Percentiles rank a stretch among this genome's conserved stretches.
These are phyloP conservation scores for Pulveroboletus ravenelii DNA, from an alignment of 768 basidiomycete species.

Conservation along the genomic window DNA sequence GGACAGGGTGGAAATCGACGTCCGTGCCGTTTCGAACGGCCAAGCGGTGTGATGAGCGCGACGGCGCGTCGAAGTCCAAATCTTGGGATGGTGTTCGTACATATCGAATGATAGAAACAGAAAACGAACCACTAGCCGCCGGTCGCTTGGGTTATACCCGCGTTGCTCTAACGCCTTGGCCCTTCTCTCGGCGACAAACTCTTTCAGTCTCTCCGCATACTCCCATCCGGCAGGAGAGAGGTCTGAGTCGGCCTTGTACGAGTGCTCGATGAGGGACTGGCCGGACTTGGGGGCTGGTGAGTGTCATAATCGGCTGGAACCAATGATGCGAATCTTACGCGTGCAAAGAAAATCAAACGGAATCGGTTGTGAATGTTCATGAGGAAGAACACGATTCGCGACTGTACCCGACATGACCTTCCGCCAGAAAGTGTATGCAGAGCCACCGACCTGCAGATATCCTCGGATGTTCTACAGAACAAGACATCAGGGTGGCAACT, in stretches of 20 bases:
- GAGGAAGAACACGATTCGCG: slow-evolving; percentile 94
- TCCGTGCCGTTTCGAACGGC: slow-evolving; percentile 64
- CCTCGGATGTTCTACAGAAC: slow-evolving; percentile 69
- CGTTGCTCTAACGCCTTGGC: slow-evolving; percentile 71
- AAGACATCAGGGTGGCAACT: background rate
- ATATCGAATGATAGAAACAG: background rate
- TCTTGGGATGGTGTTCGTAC: slow-evolving; percentile 40
- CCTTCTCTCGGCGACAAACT: slow-evolving; percentile 83
- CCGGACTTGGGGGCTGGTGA: slow-evolving; percentile 62
- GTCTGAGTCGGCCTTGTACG: slow-evolving; percentile 97
- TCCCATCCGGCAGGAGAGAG: slow-evolving; percentile 94
- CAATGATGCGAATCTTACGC: slow-evolving; percentile 47
- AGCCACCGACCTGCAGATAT: slow-evolving; percentile 67
- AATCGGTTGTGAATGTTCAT: slow-evolving; percentile 98
- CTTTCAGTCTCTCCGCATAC: slow-evolving; percentile 84
- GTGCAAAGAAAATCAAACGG: slow-evolving; percentile 93
- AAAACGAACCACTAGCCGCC: slow-evolving; percentile 59
- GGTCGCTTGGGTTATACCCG: slow-evolving; percentile 55
- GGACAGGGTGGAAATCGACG: slow-evolving; percentile 11
- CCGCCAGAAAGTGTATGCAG: background rate
- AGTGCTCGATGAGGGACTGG: slow-evolving; percentile 97
- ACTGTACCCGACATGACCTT: slow-evolving; percentile 41
- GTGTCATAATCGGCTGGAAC: background rate
- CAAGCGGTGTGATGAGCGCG: slow-evolving; percentile 94
- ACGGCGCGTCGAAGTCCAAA: slow-evolving; percentile 95